Base-by-base conservation (phyloP, 176 grass and related monocot genomes). In the Zizania latifolia region DNA sequence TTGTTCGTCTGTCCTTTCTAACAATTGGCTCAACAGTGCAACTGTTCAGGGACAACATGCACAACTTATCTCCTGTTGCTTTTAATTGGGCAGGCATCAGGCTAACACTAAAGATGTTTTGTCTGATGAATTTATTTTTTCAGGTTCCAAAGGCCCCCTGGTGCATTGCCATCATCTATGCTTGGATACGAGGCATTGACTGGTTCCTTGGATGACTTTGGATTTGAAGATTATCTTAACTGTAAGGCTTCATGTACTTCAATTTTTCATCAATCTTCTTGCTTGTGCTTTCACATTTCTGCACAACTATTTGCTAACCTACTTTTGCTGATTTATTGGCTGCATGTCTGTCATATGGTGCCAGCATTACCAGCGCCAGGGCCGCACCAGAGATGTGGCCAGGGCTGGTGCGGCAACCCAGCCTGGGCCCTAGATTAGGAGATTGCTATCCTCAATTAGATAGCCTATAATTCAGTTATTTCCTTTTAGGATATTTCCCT, bases 171-270 rank as follows among this genome's bases (percentile, higher is more conserved):
- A 63, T 97, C 90, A 10, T 93, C 94, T 39, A 85, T 93, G 90
- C 83, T 97, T 59, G 94, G 94, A 66, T 89, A 89, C 70, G 90
- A 97, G 76, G 90, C 86, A 53, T 72, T 97, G 45, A 97, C 94
- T 13, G 94, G 94, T 89, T 75, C 86, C 72, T 86, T 97, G 78
- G 94, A 97, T 75, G 90, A 93, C 83, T 97, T 97, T 81, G 94
- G 86, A 17, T 91, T 97, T 78, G 94, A 97, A 78, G 94, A 97
- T 87, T 97, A 97, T 77, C 82, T 97, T 58, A 97, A 97, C 65
- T 44, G 94, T 97, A 97, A 72, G 65, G 22, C 21, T 38, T 38
- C 43, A 14, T 63, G 5, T 70, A 27, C 60, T 68, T 76, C 37
- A 6, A 2, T 34, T 67, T 10, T 74, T 23, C 9, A 34, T 29